Base-by-base conservation (phyloP, 345 rosid genomes). In the Combretum micranthum region DNA sequence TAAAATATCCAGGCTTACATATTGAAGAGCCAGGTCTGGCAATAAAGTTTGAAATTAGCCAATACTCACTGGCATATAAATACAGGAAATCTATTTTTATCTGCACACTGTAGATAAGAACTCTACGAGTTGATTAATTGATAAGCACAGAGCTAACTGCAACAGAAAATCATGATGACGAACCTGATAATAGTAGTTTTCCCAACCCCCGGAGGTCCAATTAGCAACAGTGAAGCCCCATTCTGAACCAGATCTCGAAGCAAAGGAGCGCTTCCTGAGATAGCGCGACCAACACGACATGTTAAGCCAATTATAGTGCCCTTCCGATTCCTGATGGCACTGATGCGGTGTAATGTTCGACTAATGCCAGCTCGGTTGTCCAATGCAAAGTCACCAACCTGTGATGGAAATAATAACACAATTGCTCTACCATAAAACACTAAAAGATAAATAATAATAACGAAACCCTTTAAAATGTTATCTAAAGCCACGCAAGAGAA, bases 121-220 rank as follows among this genome's bases (percentile, higher is more conserved):
- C 39, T 32, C 39, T 39, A 14, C 20, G 57, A 17, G 57, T 53
- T 15, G 42, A 25, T 32, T 23, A 32, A 53, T 16, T n/a, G 17
- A 53, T 44, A 4, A 14, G 1, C 7, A 32, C 4, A 53, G 25
- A 13, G 22, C 6, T 32, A 32, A 32, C 49, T 26, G 39, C 46
- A 59, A 37, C 47, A 25, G 42, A 53, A 17, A 2, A 53, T 12
- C 42, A 17, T 39, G 19, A 15, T 12, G 49, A 42, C 17, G 44
- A 67, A 85, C 98, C 98, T 87, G 68, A 91, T 85, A 75, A 91
- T 85, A 23, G 98, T 87, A 58, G 98, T 91, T 71, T 91, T 91
- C 39, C 98, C 98, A 18, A 87, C 98, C 47, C 98, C 98, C 0
- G 98, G 96, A 53, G 98, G 94, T 20, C 96, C 96, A 68, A 91